Evolutionary conservation across 2,329 filamentous ascomycete species (phyloP), one percentile per base, ranked within the genome.

Genomic region (Cladorrhinum sp.): DNA sequence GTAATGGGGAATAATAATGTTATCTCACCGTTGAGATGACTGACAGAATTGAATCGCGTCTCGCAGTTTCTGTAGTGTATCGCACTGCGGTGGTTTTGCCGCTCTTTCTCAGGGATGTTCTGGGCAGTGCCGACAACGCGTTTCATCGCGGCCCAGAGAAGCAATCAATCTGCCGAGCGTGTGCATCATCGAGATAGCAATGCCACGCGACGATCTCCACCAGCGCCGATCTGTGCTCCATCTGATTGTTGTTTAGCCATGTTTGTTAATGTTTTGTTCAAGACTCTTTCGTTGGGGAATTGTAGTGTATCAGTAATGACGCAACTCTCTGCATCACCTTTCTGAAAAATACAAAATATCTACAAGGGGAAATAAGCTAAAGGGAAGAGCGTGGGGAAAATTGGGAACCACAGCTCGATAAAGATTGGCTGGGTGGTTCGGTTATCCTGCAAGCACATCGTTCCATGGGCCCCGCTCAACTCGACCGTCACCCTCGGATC

Each of bases 401-500:
- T n/a, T 16, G n/a, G 36, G 36, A n/a, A 14, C 36, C 36, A 42
- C 4, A 42, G 36, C 26, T 28, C 51, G 55, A 33, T 2, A 7
- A 21, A n/a, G 48, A 64, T 64, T 62, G 60, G 60, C 39, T 36
- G 26, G 7, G 20, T 9, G 46, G 23, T 23, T 58, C 55, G 58
- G 55, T 62, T 58, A 53, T 46, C 51, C 61, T 63, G 60, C 63
- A 54, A 54, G 49, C 53, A 63, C 51, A 60, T 58, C 57, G 58
- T 62, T 64, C 58, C 57, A 54, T 64, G 56, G 57, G 62, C 55
- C 62, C 62, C 60, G 51, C 54, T 21, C n/a, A 18, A 16, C n/a
- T 46, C 18, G 5, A 36, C 53, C 55, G 59, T 54, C 46, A 59
- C 55, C 42, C 59, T 65, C 65, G 63, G 66, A 65, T 65, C 64